These are phyloP conservation scores for Pseudonitzschia pungens DNA, from an alignment of 108 stramenopile genomes.

Conservation along the genomic window DNA sequence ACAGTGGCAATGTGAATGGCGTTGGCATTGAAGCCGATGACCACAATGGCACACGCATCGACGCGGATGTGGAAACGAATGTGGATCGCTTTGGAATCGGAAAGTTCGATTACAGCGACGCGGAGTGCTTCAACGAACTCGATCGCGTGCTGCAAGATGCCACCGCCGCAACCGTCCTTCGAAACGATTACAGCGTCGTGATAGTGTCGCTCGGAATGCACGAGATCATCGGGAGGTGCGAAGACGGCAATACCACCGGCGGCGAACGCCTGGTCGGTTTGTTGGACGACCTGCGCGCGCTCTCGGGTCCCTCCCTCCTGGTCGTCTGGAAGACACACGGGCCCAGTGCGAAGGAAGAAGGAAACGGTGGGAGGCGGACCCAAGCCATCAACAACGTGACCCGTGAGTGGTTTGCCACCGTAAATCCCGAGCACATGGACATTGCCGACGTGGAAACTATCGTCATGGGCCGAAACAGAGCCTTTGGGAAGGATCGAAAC, in stretches of 20 bases:
- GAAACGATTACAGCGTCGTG: neutral
- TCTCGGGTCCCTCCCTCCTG: neutral
- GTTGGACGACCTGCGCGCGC: neutral
- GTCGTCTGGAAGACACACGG: conserved; percentile 7
- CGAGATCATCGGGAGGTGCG: neutral
- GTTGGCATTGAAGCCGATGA: no score
- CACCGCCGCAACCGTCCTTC: neutral
- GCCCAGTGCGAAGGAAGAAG: neutral
- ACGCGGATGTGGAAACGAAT: no score
- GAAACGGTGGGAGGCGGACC: neutral
- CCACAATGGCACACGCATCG: neutral
- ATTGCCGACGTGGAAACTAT: neutral
- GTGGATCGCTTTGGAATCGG: neutral
- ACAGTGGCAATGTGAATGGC: no score
- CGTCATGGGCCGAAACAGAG: neutral
- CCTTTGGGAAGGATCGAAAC: neutral
- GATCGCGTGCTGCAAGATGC: neutral
- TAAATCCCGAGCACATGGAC: neutral
- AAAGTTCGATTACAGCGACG: neutral
- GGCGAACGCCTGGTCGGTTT: neutral
- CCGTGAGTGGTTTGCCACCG: neutral
- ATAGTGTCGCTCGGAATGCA: neutral
- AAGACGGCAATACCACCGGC: no score
- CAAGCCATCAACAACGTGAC: neutral
- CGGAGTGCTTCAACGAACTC: neutral